A percentile compares a stretch with the other conserved stretches of the same genome.
Conservation (phyloP, 1,284 basidiomycete genomes). For the Rhodotorula sp. region DNA sequence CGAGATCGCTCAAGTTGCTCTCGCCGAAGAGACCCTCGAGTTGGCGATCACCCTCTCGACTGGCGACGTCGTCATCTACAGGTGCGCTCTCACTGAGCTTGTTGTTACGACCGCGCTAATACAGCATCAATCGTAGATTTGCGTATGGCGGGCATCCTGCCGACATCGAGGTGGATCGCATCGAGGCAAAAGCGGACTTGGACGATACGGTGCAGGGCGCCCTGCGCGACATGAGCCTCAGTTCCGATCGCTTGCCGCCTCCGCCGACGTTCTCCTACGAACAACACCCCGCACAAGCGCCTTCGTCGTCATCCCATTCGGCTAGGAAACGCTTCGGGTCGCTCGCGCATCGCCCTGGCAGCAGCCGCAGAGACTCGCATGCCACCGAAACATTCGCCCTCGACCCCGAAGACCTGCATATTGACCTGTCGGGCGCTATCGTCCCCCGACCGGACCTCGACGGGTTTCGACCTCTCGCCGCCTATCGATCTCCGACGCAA, state of each 20-base stretch:
- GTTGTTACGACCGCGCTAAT: conserved; percentile 29
- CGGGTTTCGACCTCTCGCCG: conserved; percentile 68
- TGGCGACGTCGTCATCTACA: conserved; percentile 67
- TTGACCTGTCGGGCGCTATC: conserved; percentile 20
- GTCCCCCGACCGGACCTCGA: conserved; percentile 15
- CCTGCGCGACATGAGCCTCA: conserved; percentile 12
- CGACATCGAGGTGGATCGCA: conserved; percentile 23
- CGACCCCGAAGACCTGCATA: conserved; percentile 56
- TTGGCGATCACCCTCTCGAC: conserved; percentile 61
- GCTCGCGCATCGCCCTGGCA: background rate
- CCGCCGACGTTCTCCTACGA: background rate
- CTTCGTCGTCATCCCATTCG: background rate
- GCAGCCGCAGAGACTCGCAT: conserved; percentile 53
- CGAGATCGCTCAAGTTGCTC: conserved; percentile 51
- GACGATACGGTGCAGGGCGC: conserved; percentile 27
- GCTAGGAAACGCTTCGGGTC: background rate
- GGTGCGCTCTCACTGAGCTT: conserved; percentile 50
- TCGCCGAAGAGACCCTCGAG: conserved; percentile 64
- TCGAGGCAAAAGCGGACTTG: conserved; percentile 17
- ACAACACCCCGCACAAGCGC: background rate
- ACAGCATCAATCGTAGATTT: conserved; percentile 3
- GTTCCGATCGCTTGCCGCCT: background rate
- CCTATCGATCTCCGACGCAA: conserved; percentile 5
- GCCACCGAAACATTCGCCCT: background rate
- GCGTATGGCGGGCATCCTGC: conserved; percentile 10